Base-by-base conservation (phyloP, 768 basidiomycete species). In the Austroboletus festivus region DNA sequence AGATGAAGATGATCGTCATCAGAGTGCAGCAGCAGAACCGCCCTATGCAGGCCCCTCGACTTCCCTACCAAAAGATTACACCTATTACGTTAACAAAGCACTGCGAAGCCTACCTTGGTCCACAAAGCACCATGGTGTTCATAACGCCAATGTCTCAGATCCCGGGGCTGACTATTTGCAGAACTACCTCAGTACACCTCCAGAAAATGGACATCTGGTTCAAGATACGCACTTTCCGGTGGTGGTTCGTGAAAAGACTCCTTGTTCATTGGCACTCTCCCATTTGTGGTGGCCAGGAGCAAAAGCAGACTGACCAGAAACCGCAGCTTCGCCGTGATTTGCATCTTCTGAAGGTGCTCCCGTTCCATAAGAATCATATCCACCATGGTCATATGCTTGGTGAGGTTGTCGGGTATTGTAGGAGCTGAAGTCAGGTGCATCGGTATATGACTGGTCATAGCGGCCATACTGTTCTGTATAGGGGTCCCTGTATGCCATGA, bases 1-100 rank as follows among this genome's bases (percentile, higher is more conserved):
- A 55, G 24, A 92, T 59, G 62, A 92, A 80, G 31, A 88, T 46
- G 11, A 71, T 57, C 15, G 80, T 79, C 76, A 91, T 74, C 19
- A 91, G 42, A 12, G 83, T 82, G 67, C 89, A 93, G 58, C 82
- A 88, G 64, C 79, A 85, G 66, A 91, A 85, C 54, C 89, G 68
- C 44, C 84, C 81, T 33, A 81, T 63, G 62, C 83, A 85, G 18
- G 80, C 64, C 23, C 70, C 75, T 48, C 83, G 70, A 46, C 81
- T 71, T 15, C 87, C 86, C 84, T 86, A 39, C 12, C 4, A 30
- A 16, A 38, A 38, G 11, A 37, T 57, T 16, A 37, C 38, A 30
- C n/a, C 8, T 1, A 19, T 38, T 10, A 19, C 8, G 9, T 31
- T 7, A 44, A 9, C 26, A 37, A 15, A 42, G 38, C 12, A 37